phyloP scores from a whole-genome alignment of 192 early-diverging fungal genomes.

The Podila clonocystis region DNA sequence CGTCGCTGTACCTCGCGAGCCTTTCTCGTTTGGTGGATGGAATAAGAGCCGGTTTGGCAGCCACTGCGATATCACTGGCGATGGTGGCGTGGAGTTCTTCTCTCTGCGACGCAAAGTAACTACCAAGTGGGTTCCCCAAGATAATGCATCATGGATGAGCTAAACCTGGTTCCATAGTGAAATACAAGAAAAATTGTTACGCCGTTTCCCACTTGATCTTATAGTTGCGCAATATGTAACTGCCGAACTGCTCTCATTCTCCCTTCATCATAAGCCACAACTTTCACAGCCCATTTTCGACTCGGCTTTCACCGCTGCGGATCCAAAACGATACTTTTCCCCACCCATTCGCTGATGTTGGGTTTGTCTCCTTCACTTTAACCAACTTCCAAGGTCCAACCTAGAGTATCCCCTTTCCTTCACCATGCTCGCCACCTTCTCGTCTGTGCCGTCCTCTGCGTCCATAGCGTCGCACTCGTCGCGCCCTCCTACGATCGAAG shows the following conservation, averaged over 20 bases:
- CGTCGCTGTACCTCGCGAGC: conserved; percentile 64
- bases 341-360: too few species aligned
- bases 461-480: neutral
- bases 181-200: too few species aligned
- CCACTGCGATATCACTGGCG: conserved; percentile 76
- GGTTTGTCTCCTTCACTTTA: too few species aligned
- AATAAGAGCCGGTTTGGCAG: conserved; percentile 75
- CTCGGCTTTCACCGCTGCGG: too few species aligned
- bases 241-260: too few species aligned
- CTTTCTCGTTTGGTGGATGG: conserved; percentile 86
- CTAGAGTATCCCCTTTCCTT: too few species aligned
- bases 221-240: too few species aligned
- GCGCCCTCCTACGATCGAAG: neutral
- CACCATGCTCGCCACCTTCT: neutral
- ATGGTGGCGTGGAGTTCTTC: conserved; percentile 81
- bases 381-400: too few species aligned
- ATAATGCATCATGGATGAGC: conserved; percentile 69
- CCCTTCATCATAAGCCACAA: too few species aligned
- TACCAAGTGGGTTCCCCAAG: conserved; percentile 77
- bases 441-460: neutral
- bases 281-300: too few species aligned
- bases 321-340: too few species aligned
- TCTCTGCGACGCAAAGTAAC: conserved; percentile 77
- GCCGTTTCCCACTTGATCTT: too few species aligned
- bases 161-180: conserved; percentile 10